Conservation (phyloP, 2,329 filamentous ascomycete genomes). For the Lasiodiplodia hormozganensis region DNA sequence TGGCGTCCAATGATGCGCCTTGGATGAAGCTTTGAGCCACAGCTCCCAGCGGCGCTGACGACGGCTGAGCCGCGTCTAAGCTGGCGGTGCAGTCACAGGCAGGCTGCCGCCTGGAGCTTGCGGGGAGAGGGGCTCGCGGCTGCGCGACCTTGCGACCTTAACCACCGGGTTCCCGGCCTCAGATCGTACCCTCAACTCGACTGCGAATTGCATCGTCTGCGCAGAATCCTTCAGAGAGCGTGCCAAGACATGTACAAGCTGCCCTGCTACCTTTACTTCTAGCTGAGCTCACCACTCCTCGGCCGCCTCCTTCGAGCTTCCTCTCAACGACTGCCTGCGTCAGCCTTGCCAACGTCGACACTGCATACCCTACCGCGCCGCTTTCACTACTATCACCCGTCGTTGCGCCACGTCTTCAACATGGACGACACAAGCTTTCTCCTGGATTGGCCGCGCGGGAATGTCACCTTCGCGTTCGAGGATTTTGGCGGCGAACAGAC, state of each 20-base stretch:
- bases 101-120: constrained; percentile 24
- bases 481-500: constrained; percentile 38
- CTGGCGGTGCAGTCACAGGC: constrained; percentile 2
- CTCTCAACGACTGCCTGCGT: not conserved
- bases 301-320: not conserved
- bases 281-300: not conserved
- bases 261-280: not conserved
- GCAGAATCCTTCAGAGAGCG: not conserved
- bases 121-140: not conserved
- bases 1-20: not conserved
- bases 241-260: not conserved
- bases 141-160: not conserved
- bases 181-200: not conserved
- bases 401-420: not conserved
- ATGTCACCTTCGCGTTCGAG: constrained; percentile 42
- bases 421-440: constrained; percentile 28
- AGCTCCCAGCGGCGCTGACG: constrained; percentile 10
- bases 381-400: not conserved
- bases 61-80: constrained; percentile 16
- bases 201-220: not conserved
- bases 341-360: not conserved
- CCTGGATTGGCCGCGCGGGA: constrained; percentile 30
- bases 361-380: not conserved
- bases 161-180: not conserved
- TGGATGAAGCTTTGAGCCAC: not conserved